phyloP scores from a whole-genome alignment of 1,284 basidiomycete genomes.

The Coniferiporia sulphurascens region DNA sequence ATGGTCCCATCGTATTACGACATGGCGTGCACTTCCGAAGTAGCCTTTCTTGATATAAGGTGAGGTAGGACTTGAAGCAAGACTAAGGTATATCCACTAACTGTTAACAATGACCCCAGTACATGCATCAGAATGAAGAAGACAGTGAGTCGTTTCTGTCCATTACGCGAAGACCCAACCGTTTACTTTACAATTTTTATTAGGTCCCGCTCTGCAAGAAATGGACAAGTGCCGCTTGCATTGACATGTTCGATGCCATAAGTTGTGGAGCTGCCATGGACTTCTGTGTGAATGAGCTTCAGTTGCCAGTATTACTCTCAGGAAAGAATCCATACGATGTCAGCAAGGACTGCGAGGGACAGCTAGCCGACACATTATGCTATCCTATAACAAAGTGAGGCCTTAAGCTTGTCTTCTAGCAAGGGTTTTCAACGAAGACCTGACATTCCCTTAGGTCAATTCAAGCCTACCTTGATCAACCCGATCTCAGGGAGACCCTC shows the following conservation, averaged over 20 bases:
- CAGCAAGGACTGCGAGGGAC: conserved; percentile 16
- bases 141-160: neutral
- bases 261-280: conserved; percentile 20
- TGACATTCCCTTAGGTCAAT: conserved; percentile 8
- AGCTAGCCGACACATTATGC: conserved; percentile 18
- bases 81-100: neutral
- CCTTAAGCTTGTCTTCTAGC: neutral
- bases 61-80: neutral
- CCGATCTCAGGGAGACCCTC: conserved; percentile 16
- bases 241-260: conserved; percentile 21
- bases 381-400: conserved; percentile 16
- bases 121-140: neutral
- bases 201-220: conserved; percentile 19
- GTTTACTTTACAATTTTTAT: neutral
- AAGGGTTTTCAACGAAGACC: neutral
- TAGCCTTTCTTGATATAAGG: conserved; percentile 5
- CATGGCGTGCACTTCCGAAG: conserved; percentile 14
- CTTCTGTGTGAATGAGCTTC: conserved; percentile 18
- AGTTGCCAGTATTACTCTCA: conserved; percentile 7
- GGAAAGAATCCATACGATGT: conserved; percentile 20
- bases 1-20: conserved; percentile 8
- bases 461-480: conserved; percentile 20
- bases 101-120: neutral
- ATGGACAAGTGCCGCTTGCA: conserved; percentile 21
- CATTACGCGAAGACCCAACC: neutral